Base-by-base conservation (phyloP, 805 yeast genomes). In the Candida insectalens region DNA sequence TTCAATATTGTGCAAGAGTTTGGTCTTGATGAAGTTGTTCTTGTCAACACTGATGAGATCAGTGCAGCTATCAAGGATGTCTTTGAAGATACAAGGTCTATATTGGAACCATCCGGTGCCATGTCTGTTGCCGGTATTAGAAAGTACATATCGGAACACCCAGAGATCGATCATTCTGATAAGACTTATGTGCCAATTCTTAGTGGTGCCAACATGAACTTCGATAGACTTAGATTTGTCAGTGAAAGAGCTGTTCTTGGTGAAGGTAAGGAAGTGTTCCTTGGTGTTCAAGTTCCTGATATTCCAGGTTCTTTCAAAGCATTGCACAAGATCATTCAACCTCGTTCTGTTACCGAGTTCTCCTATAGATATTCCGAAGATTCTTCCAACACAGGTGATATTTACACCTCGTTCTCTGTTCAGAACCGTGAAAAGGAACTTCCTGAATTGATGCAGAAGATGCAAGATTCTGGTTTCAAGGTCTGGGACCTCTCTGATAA, bases 151-250 rank as follows among this genome's bases (percentile, higher is more conserved):
- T 66, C 71, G 17, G 53, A 59, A 18, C 76, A 80, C 46, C 81
- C 83, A 6, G 83, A 81, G 35, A 65, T 76, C 26, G 83, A 81
- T 47, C 94, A 83, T 49, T 60, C 75, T 4, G 60, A 65, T 32
- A 71, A 77, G 42, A 76, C 84, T 1, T 87, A 84, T 49, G 80
- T 83, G 26, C 89, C 96, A 5, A 69, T 92, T 16, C 65, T 92
- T 36, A 81, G 94, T 15, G 99, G 99, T 38, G 99, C 99, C 23
- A 92, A 92, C 60, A 88, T 92, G 95, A 89, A 94, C 63, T 92
- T 92, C 53, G 98, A 89, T 59, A 72, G 99, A 49, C 67, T 92
- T 49, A 71, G 99, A 55, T 92, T 92, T 57, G 96, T 92, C 15
- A 75, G 95, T 38, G 99, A 92, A 59, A 79, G 99, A 59, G 96